phyloP scores from a whole-genome alignment of 2,329 filamentous ascomycete genomes.

The Penicillium digitatum region DNA sequence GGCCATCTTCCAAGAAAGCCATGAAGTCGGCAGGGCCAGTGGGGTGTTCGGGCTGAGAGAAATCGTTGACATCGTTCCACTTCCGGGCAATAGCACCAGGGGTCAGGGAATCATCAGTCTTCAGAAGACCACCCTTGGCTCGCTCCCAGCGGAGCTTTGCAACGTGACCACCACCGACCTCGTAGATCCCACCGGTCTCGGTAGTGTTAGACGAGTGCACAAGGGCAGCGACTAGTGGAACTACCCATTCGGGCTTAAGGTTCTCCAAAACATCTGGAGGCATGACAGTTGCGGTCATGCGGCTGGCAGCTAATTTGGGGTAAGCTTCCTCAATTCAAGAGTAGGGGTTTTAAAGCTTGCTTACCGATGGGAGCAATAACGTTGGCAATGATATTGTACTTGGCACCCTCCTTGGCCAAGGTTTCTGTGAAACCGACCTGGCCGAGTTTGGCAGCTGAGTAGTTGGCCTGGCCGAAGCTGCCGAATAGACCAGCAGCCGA shows the following conservation, averaged over 20 bases:
- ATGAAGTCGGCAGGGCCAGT: conserved; percentile 84
- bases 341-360: conserved; percentile 5
- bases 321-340: conserved; percentile 5
- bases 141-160: conserved; percentile 96
- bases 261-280: conserved; percentile 83
- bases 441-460: conserved; percentile 92
- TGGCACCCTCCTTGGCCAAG: conserved; percentile 90
- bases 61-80: conserved; percentile 85
- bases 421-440: conserved; percentile 98
- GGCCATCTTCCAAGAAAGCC: conserved; percentile 74
- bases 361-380: conserved; percentile 79
- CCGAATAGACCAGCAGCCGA: conserved; percentile 96
- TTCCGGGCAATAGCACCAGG: conserved; percentile 82
- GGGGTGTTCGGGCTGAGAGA: conserved; percentile 77
- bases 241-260: conserved; percentile 90
- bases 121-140: conserved; percentile 79
- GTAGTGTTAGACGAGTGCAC: conserved; percentile 77
- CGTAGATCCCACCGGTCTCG: conserved; percentile 87
- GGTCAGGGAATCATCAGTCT: conserved; percentile 82
- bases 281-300: conserved; percentile 95
- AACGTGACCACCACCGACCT: conserved; percentile 86
- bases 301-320: conserved; percentile 65
- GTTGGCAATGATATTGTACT: conserved; percentile 97
- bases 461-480: conserved; percentile 93
- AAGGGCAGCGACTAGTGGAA: conserved; percentile 83